Evolutionary conservation across 768 basidiomycete species (phyloP).

Genomic region (Serendipita sp.): DNA sequence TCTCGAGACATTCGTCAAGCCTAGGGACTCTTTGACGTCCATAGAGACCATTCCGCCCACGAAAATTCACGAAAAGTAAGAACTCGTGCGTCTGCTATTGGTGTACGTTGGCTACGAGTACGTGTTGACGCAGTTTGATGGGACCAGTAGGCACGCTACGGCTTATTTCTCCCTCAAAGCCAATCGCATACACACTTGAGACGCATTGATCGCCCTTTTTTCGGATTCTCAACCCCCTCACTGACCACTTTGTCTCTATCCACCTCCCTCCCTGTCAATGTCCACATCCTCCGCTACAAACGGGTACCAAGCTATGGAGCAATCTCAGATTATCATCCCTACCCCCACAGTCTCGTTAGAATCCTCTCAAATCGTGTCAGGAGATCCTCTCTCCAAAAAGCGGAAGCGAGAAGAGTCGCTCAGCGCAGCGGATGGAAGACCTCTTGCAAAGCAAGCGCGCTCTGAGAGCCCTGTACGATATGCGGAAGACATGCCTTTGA

Average conservation of each 20-base stretch:
- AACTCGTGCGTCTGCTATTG: no score
- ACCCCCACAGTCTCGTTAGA: background rate
- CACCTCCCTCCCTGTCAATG: background rate
- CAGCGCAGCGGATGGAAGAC: constrained; percentile 32
- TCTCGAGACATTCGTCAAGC: no score
- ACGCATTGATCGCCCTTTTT: constrained; percentile 1
- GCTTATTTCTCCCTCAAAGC: constrained; percentile 2
- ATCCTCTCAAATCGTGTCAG: background rate
- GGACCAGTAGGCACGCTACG: background rate
- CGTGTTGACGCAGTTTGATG: background rate
- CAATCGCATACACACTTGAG: background rate
- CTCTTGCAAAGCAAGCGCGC: constrained; percentile 34
- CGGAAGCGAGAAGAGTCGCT: constrained; percentile 42
- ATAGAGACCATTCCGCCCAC: no score
- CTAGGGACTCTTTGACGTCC: no score
- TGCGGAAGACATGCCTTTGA: constrained; percentile 34
- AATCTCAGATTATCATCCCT: background rate
- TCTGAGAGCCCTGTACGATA: constrained; percentile 23
- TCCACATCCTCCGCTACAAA: background rate
- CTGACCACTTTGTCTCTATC: background rate
- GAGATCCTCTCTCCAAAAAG: constrained; percentile 31
- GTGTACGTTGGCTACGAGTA: background rate
- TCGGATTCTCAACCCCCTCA: background rate
- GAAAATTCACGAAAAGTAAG: no score
- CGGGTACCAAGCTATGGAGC: background rate